Conservation (phyloP, 2,329 filamentous ascomycete genomes). For the Diplodia mutila region DNA sequence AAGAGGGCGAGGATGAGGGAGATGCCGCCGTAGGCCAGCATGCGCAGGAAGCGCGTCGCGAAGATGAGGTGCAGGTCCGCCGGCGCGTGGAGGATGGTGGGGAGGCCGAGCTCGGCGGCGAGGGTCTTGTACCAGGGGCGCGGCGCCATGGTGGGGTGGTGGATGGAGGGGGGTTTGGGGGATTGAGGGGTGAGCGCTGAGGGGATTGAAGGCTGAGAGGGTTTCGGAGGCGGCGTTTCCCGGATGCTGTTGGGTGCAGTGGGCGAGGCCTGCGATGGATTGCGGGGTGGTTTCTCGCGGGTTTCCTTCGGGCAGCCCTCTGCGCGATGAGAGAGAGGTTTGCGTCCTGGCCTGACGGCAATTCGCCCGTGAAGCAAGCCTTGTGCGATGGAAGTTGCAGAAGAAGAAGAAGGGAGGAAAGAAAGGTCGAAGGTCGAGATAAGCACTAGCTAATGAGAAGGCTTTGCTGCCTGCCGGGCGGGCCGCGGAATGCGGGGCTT, state of each 20-base stretch:
- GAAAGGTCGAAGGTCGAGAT: neutral
- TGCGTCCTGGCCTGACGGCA: neutral
- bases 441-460: neutral
- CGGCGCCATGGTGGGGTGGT: neutral
- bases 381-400: neutral
- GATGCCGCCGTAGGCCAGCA: conserved; percentile 43
- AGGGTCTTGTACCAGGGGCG: neutral
- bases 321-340: neutral
- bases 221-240: too few relatives aligned
- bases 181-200: too few relatives aligned
- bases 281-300: neutral
- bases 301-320: too few relatives aligned
- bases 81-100: conserved; percentile 39
- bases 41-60: conserved; percentile 41
- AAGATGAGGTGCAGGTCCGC: conserved; percentile 44
- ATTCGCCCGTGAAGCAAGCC: neutral
- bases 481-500: neutral
- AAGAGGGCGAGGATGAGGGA: conserved; percentile 44
- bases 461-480: neutral
- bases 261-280: too few relatives aligned
- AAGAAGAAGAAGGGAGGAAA: too few relatives aligned
- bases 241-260: too few relatives aligned
- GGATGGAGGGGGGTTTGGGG: neutral
- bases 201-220: neutral
- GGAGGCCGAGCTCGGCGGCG: conserved; percentile 33